Evolutionary conservation across 176 grass and related monocot genomes (phyloP).

Genomic region (Avena sativa): DNA sequence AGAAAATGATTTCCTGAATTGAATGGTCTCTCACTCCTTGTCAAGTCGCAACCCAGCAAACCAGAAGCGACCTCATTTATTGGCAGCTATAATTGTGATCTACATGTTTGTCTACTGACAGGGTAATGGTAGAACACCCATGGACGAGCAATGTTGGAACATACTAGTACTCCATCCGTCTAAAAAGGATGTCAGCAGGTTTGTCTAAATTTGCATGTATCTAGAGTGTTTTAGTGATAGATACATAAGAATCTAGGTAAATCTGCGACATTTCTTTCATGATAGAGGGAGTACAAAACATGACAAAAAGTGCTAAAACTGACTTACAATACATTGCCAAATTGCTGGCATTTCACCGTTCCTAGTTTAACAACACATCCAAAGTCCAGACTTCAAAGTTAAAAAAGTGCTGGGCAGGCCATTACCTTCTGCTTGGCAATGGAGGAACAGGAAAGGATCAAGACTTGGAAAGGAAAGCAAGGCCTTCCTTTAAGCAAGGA

Average conservation of each 20-base stretch:
- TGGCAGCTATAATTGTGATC: constrained; percentile 47
- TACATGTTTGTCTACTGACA: constrained; percentile 33
- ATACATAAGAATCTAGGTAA: no score
- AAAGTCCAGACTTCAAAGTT: constrained; percentile 14
- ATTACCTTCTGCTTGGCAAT: constrained; percentile 39
- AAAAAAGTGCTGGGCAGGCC: constrained; percentile 12
- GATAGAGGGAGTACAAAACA: neutral
- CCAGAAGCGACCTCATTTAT: constrained; percentile 55
- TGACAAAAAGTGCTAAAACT: constrained; percentile 17
- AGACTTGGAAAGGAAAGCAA: constrained; percentile 46
- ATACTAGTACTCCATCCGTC: no score
- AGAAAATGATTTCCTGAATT: constrained; percentile 58
- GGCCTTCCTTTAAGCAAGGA: constrained; percentile 24
- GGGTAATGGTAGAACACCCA: neutral
- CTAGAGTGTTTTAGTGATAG: no score
- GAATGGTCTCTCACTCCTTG: constrained; percentile 50
- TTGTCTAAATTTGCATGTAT: no score
- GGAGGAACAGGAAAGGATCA: constrained; percentile 57
- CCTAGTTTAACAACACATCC: constrained; percentile 12
- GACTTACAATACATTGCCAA: neutral
- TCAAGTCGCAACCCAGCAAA: constrained; percentile 51
- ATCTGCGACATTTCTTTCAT: no score
- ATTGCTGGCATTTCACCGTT: neutral
- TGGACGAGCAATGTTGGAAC: neutral
- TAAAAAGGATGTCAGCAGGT: no score